phyloP scores from a whole-genome alignment of 306 rosid genomes.

The Casuarina glauca region DNA sequence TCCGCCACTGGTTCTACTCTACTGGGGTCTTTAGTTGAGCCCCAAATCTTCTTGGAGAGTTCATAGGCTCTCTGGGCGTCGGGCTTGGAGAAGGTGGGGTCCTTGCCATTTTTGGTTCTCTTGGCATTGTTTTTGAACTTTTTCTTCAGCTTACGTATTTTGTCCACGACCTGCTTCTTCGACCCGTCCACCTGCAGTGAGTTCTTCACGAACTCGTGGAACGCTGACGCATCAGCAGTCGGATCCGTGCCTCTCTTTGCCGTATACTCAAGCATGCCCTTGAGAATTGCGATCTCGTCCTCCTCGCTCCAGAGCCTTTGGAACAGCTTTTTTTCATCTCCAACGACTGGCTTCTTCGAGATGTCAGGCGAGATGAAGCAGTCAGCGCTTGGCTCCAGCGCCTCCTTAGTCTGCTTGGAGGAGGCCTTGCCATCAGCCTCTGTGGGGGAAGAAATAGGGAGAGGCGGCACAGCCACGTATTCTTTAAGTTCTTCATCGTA shows the following conservation, averaged over 20 bases:
- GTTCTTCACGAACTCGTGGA: constrained; percentile 50
- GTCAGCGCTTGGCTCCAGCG: constrained; percentile 19
- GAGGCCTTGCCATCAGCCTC: constrained; percentile 25
- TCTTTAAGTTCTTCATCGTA: too few species aligned
- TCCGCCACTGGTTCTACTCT: constrained; percentile 16
- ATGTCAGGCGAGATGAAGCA: constrained; percentile 28
- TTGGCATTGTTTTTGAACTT: constrained; percentile 35
- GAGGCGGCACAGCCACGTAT: too few species aligned
- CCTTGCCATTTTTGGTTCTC: constrained; percentile 37
- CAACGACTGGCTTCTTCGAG: constrained; percentile 32
- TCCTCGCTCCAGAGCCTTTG: constrained; percentile 65
- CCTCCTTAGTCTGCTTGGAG: constrained; percentile 38
- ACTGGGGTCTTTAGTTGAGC: constrained; percentile 7
- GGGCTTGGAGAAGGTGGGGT: constrained; percentile 25
- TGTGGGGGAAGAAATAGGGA: too few species aligned
- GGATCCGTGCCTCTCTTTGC: constrained; percentile 44
- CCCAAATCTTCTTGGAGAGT: constrained; percentile 62
- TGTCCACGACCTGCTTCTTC: constrained; percentile 41
- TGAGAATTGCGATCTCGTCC: constrained; percentile 48
- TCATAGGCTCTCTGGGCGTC: constrained; percentile 47
- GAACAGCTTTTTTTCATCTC: constrained; percentile 39
- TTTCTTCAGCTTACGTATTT: constrained; percentile 57
- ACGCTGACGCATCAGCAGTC: constrained; percentile 17
- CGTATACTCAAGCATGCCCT: constrained; percentile 42
- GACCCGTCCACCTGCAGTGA: constrained; percentile 41